Evolutionary conservation across 345 rosid species (phyloP).

Genomic region (Populus deltoides): DNA sequence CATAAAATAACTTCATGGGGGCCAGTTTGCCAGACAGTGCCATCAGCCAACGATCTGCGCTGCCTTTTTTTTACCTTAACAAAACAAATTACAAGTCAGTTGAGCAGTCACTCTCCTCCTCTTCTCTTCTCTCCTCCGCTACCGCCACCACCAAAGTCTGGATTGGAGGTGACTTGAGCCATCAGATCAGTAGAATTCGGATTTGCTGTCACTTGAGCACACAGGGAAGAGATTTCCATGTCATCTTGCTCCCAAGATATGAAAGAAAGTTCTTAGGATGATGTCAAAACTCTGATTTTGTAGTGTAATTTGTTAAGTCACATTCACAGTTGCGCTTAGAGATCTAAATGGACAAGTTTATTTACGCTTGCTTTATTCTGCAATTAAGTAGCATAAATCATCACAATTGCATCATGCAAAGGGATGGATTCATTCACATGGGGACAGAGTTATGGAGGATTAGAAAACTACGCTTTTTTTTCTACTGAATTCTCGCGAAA

Average conservation of each 20-base stretch:
- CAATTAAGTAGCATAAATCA: background rate
- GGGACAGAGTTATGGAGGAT: background rate
- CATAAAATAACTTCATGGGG: no score
- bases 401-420: background rate
- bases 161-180: constrained; percentile 3
- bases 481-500: background rate
- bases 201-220: background rate
- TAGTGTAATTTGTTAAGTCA: background rate
- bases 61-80: no score
- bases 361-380: background rate
- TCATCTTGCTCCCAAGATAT: background rate
- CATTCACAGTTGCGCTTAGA: background rate
- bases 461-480: background rate
- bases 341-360: background rate
- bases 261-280: background rate
- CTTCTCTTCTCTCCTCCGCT: no score
- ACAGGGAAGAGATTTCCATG: background rate
- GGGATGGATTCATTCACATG: background rate
- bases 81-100: no score
- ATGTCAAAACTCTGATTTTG: background rate
- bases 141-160: no score
- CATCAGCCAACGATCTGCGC: no score
- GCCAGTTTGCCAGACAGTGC: no score
- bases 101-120: no score
- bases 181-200: constrained; percentile 7